Conservation (phyloP, 768 basidiomycete species). For the Leccinum longicurvipes region DNA sequence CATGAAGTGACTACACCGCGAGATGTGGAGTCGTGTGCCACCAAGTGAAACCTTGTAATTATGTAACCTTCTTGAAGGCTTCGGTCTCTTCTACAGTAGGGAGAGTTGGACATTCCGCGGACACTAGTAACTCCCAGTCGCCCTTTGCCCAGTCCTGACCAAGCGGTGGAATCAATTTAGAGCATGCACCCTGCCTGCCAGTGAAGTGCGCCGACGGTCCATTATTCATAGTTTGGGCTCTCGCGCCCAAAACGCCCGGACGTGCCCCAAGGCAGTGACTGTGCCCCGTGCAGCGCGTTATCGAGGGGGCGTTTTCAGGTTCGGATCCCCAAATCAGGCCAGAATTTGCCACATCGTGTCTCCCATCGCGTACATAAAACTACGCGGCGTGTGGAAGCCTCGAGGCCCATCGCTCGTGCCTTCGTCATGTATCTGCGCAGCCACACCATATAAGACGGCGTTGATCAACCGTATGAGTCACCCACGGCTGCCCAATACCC, state of each 20-base stretch:
- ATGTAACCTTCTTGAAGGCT: no score
- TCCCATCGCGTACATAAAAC: slow-evolving; percentile 8
- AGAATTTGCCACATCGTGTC: slow-evolving; percentile 17
- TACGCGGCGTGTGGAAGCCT: slow-evolving; percentile 27
- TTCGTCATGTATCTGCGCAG: slow-evolving; percentile 21
- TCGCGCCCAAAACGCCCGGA: slow-evolving; percentile 3
- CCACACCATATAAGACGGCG: slow-evolving; percentile 31
- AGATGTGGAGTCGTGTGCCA: not conserved
- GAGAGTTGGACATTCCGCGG: not conserved
- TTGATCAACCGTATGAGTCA: no score
- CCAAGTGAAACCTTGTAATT: no score
- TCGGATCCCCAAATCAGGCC: slow-evolving; percentile 9
- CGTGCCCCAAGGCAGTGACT: slow-evolving; percentile 15
- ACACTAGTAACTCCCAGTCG: not conserved
- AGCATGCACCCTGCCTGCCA: slow-evolving; percentile 1
- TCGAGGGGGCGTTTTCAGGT: slow-evolving; percentile 2
- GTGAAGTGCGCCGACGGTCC: not conserved
- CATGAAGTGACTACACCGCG: not conserved
- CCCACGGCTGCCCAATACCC: slow-evolving; percentile 19
- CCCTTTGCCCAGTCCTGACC: slow-evolving; percentile 13
- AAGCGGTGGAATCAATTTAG: not conserved
- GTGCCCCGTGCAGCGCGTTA: slow-evolving; percentile 8
- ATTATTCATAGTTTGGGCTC: not conserved
- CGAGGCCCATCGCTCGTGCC: slow-evolving; percentile 30
- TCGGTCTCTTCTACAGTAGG: not conserved